phyloP scores from a whole-genome alignment of 805 yeast species.

The Candida cerambycidarum region DNA sequence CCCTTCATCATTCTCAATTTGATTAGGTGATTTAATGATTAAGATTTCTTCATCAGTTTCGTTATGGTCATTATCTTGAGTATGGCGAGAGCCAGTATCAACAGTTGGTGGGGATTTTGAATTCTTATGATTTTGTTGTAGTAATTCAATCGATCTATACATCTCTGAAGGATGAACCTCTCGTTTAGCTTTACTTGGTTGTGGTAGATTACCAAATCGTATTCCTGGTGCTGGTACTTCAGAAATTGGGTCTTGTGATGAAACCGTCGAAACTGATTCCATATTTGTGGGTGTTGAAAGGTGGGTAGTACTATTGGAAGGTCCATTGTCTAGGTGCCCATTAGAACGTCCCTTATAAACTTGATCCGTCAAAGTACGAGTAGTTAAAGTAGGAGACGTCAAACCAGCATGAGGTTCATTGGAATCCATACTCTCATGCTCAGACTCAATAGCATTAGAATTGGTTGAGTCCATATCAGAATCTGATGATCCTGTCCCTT shows the following conservation, averaged over 20 bases:
- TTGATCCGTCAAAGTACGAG: not conserved
- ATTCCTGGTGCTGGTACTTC: constrained; percentile 29
- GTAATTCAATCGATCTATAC: constrained; percentile 78
- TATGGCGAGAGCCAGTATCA: constrained; percentile 18
- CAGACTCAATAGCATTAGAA: constrained; percentile 2
- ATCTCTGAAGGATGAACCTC: constrained; percentile 76
- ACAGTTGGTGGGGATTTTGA: not conserved
- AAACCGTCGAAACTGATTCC: not conserved
- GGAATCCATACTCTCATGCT: not conserved
- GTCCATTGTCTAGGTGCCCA: not conserved
- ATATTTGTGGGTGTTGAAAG: not conserved
- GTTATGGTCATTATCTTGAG: constrained; percentile 24
- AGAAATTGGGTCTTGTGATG: not conserved
- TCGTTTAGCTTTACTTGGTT: constrained; percentile 45
- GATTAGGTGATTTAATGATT: constrained; percentile 76
- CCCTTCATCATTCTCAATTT: constrained; percentile 46
- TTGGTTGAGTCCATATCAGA: constrained; percentile 4
- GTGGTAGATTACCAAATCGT: constrained; percentile 61
- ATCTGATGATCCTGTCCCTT: not conserved
- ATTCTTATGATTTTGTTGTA: constrained; percentile 46
- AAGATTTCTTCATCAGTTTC: constrained; percentile 63
- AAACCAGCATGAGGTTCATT: not conserved
- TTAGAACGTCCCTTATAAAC: not conserved
- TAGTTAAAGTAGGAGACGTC: not conserved
- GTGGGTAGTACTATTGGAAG: not conserved